Evolutionary conservation across 257 asterid species (phyloP), one percentile per base, ranked within the genome.

Genomic region (Solanum lignicaule): DNA sequence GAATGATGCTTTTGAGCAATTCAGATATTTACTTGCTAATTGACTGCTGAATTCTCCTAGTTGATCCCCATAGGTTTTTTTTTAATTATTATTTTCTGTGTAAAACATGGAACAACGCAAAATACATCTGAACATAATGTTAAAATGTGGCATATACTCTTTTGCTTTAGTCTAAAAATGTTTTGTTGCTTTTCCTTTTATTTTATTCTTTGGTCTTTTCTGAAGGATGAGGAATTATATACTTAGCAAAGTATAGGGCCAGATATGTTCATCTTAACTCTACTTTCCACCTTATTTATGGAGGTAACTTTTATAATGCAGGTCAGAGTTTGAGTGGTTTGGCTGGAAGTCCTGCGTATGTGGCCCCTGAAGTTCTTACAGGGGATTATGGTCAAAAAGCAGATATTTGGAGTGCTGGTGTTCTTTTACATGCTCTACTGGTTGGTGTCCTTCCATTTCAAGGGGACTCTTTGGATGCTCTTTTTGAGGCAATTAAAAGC

Each of bases 351-450:
- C 94, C 94, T 4, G 93, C 93, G 20, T 90, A 92, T 73, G 93
- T 92, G 35, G 93, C 94, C 23, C 94, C 94, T 55, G 94, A 92
- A 90, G 94, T 90, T 35, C 89, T 92, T 35, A 32, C 27, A 33
- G 94, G 94, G 32, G 87, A 89, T 43, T 92, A 92, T 88, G 83
- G 90, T 41, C 90, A 92, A 83, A 92, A 92, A 86, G 88, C 87
- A 32, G 94, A 92, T 68, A 87, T 90, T 14, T 92, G 94, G 94
- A 92, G 94, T 88, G 94, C 91, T n/a, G 94, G 94, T 88, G 89
- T 92, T 27, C 91, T 90, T 46, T 78, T 90, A 87, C 94, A 92
- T 87, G 94, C 93, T 69, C 91, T 92, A 74, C 89, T 92, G 52
- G 82, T 88, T 68, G 93, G 93, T 38, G 83, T 87, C 87, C 92